A percentile compares a stretch with the other conserved stretches of the same genome.
Conservation (phyloP, 75 land plant species). For the Sequoia sempervirens region DNA sequence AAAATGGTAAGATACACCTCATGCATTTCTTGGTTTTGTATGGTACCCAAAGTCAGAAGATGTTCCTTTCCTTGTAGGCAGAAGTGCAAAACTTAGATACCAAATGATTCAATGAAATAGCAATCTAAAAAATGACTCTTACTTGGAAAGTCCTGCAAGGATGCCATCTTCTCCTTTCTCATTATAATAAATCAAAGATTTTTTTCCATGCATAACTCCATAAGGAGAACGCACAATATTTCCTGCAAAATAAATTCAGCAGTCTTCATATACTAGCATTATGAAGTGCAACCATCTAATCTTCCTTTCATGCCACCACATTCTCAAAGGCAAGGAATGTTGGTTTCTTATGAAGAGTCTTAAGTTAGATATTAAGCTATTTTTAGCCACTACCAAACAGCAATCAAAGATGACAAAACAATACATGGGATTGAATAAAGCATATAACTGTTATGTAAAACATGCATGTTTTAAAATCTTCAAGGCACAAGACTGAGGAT, state of each 20-base stretch:
- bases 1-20: neutral
- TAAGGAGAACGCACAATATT: constrained; percentile 87
- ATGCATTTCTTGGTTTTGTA: neutral
- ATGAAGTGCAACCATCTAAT: neutral
- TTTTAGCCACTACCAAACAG: neutral
- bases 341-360: neutral
- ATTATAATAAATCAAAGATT: constrained; percentile 75
- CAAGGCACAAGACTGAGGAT: neutral
- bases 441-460: neutral
- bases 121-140: constrained; percentile 18
- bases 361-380: neutral
- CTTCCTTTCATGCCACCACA: neutral
- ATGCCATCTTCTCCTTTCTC: constrained; percentile 73
- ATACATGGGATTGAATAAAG: neutral
- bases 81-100: neutral
- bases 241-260: constrained; percentile 38
- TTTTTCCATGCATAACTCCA: constrained; percentile 96
- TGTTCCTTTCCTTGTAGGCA: neutral
- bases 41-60: neutral
- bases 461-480: neutral
- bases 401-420: neutral
- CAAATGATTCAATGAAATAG: neutral
- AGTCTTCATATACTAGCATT: neutral
- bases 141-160: constrained; percentile 82
- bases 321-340: neutral